Evolutionary conservation across 495 filamentous ascomycete genomes (phyloP), one percentile per base, ranked within the genome.

Genomic region (Platismatia glauca): DNA sequence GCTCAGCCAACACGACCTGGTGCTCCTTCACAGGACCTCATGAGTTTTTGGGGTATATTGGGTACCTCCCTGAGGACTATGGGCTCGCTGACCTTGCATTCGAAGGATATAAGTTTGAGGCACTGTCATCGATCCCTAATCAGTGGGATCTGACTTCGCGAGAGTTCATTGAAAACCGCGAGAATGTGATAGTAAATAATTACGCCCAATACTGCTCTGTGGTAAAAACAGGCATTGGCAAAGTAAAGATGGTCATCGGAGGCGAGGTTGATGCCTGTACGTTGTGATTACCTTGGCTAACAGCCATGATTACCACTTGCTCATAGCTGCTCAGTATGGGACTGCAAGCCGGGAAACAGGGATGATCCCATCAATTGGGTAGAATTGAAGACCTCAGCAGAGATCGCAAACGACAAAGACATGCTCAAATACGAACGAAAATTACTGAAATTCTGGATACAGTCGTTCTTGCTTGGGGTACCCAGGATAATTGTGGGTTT

Each of bases 71-170:
- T 9, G 18, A 29, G 20, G n/a, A 43, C 27, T 15, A 55, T 52
- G 7, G 6, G 29, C 27, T 62, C 18, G 55, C 60, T 43, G 4
- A 66, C 11, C 29, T 7, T 35, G 29, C 6, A 29, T 8, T 50
- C 9, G 4, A 66, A 94, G 91, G 94, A 27, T 97, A 97, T 76
- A 97, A 97, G 72, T 99, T 99, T 67, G 94, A 99, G 72, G 86
- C 89, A 2, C 73, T 99, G 2, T 86, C 84, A 38, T 82, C 92
- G 20, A 73, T 97, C 5, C 84, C 86, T 8, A 71, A 79, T 4
- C 80, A 84, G 7, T 96, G 91, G 89, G 84, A 81, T 55, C 76
- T 84, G 41, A 85, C 84, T 8, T 73, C 83, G 3, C 81, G 90
- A 53, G 84, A 87, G 3, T 81, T 85, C 61, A 96, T 98, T 66